These are phyloP conservation scores for Phoma sp. DNA, from an alignment of 2,329 filamentous ascomycete species.

Conservation along the genomic window DNA sequence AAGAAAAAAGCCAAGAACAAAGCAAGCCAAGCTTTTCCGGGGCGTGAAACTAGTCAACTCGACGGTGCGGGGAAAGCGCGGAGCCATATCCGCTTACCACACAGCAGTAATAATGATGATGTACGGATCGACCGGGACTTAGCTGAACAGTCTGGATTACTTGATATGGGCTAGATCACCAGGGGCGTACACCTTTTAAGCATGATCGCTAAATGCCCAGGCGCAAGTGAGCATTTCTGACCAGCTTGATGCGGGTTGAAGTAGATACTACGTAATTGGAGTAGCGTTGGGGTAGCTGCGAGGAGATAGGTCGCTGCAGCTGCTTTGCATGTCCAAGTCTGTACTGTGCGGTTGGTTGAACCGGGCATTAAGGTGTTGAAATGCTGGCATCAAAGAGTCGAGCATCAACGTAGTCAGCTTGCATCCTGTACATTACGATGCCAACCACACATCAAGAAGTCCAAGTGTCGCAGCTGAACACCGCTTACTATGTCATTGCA, in stretches of 20 bases:
- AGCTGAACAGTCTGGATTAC: not conserved
- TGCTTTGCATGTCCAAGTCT: no score
- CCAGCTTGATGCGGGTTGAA: no score
- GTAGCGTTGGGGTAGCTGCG: no score
- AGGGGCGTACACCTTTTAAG: not conserved
- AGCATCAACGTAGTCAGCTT: no score
- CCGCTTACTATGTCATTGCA: not conserved
- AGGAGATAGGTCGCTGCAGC: no score
- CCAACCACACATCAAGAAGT: no score
- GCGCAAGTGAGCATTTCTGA: not conserved
- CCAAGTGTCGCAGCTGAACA: not conserved
- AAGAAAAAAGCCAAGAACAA: not conserved
- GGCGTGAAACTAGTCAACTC: not conserved
- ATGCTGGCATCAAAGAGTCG: no score
- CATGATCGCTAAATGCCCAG: not conserved
- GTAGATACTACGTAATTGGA: no score
- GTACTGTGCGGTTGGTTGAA: no score
- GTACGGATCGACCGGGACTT: not conserved
- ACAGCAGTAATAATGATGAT: not conserved
- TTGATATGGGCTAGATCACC: not conserved
- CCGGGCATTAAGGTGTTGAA: no score
- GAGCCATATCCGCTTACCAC: slow-evolving; percentile 1
- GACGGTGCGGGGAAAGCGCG: slow-evolving; percentile 4
- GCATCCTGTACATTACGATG: no score
- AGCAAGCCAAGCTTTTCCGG: slow-evolving; percentile 5